Percentiles rank a stretch among this genome's conserved stretches.
Conservation (phyloP, 176 grass and related monocot species). For the Bromus sterilis region DNA sequence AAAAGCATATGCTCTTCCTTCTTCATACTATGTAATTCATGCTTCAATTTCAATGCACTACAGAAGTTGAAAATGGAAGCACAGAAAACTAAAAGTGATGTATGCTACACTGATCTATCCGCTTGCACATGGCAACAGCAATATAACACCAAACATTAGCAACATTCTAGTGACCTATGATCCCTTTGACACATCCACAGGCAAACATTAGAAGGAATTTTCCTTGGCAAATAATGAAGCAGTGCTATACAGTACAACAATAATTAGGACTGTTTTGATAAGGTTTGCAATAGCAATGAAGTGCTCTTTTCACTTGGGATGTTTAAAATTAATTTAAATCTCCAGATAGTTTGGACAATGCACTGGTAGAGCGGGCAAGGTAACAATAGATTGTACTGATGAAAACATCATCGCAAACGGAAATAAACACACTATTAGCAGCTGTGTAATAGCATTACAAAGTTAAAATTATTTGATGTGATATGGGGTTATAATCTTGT, state of each 20-base stretch:
- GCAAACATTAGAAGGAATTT: neutral
- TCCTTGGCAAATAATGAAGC: neutral
- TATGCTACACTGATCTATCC: neutral
- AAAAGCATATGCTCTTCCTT: conserved; percentile 14
- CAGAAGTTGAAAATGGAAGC: neutral
- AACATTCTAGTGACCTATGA: neutral
- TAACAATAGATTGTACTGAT: neutral
- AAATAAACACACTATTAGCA: neutral
- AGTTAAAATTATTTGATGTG: neutral
- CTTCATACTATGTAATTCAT: neutral
- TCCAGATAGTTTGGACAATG: neutral
- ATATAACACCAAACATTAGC: conserved; percentile 3
- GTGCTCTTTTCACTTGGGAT: neutral
- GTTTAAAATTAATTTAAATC: conserved; percentile 7
- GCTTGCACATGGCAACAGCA: neutral
- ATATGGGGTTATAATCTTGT: neutral
- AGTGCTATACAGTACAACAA: neutral
- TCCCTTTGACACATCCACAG: conserved; percentile 3
- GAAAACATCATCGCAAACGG: conserved; percentile 4
- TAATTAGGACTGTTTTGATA: conserved; percentile 3
- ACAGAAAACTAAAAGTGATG: neutral
- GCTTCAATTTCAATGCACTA: neutral
- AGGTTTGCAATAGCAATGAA: neutral
- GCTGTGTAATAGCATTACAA: neutral
- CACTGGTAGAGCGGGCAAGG: neutral